Base-by-base conservation (phyloP, 345 rosid genomes). In the Pelargonium nanum region DNA sequence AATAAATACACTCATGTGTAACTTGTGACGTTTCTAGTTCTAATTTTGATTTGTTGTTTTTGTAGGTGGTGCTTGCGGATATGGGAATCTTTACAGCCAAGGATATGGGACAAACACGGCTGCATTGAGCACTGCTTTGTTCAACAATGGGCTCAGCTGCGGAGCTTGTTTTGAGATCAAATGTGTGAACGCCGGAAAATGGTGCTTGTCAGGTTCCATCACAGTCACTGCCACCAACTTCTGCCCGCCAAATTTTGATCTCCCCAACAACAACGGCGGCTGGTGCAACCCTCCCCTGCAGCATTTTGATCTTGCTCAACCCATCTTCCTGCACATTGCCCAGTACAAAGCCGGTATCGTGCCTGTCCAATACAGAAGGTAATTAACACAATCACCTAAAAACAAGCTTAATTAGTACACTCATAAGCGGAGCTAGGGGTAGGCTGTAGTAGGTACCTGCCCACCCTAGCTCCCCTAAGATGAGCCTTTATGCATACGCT, bases 1-100 rank as follows among this genome's bases (percentile, higher is more conserved):
- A 0, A n/a, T n/a, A n/a, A n/a, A n/a, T n/a, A n/a, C n/a, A n/a
- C n/a, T 45, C 52, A 21, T n/a, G 48, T 32, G 4, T 6, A 15
- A 30, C 44, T 51, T 54, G 24, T 59, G 28, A n/a, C n/a, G n/a
- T 15, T 22, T 7, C 24, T 19, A 50, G 30, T 40, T 28, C 16
- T 19, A 0, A 0, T 28, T 56, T 57, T 26, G n/a, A n/a, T 56
- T 63, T 55, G 57, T 20, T 21, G 10, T n/a, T 58, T 19, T 4
- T 57, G 25, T 74, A 81, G 85, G 75, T 19, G 85, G 85, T 19
- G 85, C 85, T 54, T 78, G 85, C 21, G 85, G 85, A 26, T 81
- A 81, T 26, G 81, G 79, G 5, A 71, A 81, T 63, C 73, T 81
- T 5, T 24, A 44, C 56, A 65, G 70, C 63, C 83, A 78, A 53